Conservation (phyloP, 305 asterid genomes). For the Lippia alba region DNA sequence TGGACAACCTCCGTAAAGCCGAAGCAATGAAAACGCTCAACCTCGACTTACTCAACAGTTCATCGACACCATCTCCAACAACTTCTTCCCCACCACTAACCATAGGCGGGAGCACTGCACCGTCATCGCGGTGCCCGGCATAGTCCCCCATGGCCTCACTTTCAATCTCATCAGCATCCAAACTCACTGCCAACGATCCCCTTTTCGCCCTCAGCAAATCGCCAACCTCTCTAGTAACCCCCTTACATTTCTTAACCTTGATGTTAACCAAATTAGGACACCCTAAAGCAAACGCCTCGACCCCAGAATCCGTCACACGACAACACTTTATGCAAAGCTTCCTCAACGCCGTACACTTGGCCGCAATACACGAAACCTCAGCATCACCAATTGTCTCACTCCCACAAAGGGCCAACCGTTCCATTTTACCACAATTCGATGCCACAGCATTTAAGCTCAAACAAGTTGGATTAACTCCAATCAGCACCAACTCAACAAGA, state of each 20-base stretch:
- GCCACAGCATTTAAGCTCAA: constrained; percentile 53
- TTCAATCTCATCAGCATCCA: constrained; percentile 54
- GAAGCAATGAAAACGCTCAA: constrained; percentile 66
- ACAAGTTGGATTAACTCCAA: constrained; percentile 58
- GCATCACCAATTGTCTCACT: constrained; percentile 65
- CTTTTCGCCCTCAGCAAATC: constrained; percentile 53
- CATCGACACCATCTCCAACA: constrained; percentile 34
- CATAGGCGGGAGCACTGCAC: constrained; percentile 50
- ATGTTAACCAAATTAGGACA: constrained; percentile 69
- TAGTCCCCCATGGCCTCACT: constrained; percentile 46
- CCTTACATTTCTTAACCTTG: constrained; percentile 65
- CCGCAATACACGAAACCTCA: constrained; percentile 56
- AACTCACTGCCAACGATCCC: constrained; percentile 45
- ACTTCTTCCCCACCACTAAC: constrained; percentile 34
- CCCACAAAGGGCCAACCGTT: constrained; percentile 68
- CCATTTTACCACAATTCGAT: constrained; percentile 53
- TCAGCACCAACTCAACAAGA: constrained; percentile 63
- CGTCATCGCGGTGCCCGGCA: constrained; percentile 59
- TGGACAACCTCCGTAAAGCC: constrained; percentile 71
- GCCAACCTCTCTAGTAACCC: constrained; percentile 47
- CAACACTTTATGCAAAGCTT: constrained; percentile 70
- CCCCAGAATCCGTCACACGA: constrained; percentile 56
- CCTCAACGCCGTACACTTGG: constrained; percentile 52
- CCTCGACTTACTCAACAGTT: constrained; percentile 57
- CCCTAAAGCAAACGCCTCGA: constrained; percentile 55